These are phyloP conservation scores for Suillus brevipes DNA, from an alignment of 768 basidiomycete species.

Conservation along the genomic window DNA sequence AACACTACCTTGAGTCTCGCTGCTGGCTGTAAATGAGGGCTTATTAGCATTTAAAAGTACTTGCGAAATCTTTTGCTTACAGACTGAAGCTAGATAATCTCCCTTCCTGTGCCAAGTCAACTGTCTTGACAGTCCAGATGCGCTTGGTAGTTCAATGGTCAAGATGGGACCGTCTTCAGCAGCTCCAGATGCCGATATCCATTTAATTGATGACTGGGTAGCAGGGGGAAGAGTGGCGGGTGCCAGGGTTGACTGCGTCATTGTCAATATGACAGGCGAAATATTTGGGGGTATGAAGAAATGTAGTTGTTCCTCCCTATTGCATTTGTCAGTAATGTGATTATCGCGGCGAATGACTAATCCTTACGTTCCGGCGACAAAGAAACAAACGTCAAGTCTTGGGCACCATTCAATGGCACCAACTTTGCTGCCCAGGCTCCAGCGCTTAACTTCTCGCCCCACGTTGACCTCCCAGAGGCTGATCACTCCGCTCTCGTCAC, in stretches of 20 bases:
- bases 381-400: conserved; percentile 74
- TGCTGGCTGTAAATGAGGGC: conserved; percentile 45
- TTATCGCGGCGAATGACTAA: conserved; percentile 9
- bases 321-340: conserved; percentile 13
- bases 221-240: conserved; percentile 64
- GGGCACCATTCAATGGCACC: conserved; percentile 94
- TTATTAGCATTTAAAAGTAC: conserved; percentile 6
- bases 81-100: conserved; percentile 93
- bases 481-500: conserved; percentile 85
- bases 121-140: conserved; percentile 74
- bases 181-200: conserved; percentile 54
- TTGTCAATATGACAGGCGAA: conserved; percentile 52
- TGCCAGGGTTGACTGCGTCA: conserved; percentile 61
- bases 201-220: conserved; percentile 68
- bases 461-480: conserved; percentile 91
- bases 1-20: conserved; percentile 76
- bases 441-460: conserved; percentile 84
- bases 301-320: conserved; percentile 77
- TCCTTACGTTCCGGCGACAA: conserved; percentile 78
- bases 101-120: conserved; percentile 92
- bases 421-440: conserved; percentile 79
- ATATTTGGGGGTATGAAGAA: conserved; percentile 83
- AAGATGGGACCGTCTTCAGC: conserved; percentile 58
- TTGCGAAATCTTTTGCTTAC: conserved; percentile 52
- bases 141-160: conserved; percentile 58